phyloP scores from a whole-genome alignment of 306 rosid genomes.

The Rosa persica region DNA sequence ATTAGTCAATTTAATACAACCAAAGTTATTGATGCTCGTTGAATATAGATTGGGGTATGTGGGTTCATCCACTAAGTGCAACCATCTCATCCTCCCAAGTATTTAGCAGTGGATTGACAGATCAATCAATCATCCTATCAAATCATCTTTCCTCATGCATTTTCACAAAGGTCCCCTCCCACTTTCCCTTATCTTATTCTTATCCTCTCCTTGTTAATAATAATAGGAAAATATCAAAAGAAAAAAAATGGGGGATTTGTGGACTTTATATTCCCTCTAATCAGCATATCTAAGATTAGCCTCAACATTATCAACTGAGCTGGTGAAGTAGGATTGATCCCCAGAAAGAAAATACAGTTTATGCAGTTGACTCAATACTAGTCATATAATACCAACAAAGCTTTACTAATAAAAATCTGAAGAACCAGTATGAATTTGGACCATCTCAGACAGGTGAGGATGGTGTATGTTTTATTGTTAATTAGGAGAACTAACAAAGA shows the following conservation, averaged over 20 bases:
- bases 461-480: not conserved
- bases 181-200: constrained; percentile 27
- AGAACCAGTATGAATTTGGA: not conserved
- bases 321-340: not conserved
- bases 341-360: not conserved
- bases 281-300: not conserved
- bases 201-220: constrained; percentile 4
- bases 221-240: too few relatives aligned
- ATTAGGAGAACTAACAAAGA: not conserved
- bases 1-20: not conserved
- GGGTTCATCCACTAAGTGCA: not conserved
- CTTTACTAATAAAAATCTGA: not conserved
- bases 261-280: not conserved
- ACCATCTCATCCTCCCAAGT: not conserved
- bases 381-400: not conserved
- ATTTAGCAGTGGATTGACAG: constrained; percentile 24
- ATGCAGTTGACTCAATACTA: not conserved
- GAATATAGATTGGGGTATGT: not conserved
- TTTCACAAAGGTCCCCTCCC: constrained; percentile 13
- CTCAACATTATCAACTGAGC: not conserved
- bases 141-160: not conserved
- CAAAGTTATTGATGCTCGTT: not conserved
- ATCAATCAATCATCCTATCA: not conserved
- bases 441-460: not conserved
- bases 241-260: too few relatives aligned